Conservation (phyloP, 306 rosid genomes). For the Sechiopsis laciniata region DNA sequence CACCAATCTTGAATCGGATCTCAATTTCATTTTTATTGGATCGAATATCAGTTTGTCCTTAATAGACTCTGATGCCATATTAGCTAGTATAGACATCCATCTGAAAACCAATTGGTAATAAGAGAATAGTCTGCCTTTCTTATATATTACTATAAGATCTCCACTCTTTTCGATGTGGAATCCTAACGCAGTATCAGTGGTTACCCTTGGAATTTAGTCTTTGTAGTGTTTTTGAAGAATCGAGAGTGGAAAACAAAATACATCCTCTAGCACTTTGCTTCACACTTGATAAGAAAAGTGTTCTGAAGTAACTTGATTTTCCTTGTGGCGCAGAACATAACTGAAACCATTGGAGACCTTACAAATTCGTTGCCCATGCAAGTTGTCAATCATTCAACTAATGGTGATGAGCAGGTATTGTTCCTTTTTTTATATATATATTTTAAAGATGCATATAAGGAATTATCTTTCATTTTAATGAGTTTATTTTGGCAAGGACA, state of each 20-base stretch:
- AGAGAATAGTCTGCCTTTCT: too few species aligned
- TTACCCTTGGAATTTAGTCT: background rate
- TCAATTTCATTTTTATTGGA: too few species aligned
- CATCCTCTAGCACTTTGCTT: constrained; percentile 2
- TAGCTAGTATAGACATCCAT: too few species aligned
- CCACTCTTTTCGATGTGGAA: too few species aligned
- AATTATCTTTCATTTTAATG: constrained; percentile 6
- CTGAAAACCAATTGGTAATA: too few species aligned
- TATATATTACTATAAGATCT: too few species aligned
- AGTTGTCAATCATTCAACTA: constrained; percentile 46
- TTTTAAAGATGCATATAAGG: background rate
- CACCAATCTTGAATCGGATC: too few species aligned
- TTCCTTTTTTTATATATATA: background rate
- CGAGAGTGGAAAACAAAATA: background rate
- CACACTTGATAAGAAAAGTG: background rate
- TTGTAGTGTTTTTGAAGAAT: background rate
- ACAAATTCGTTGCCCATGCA: constrained; percentile 38
- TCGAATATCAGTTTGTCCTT: too few species aligned
- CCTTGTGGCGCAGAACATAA: constrained; percentile 51
- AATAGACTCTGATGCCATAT: too few species aligned
- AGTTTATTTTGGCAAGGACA: background rate
- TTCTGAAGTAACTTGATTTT: constrained; percentile 17
- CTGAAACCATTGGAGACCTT: constrained; percentile 42
- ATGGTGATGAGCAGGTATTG: constrained; percentile 73
- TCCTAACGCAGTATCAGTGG: background rate